Evolutionary conservation across 2,329 filamentous ascomycete genomes (phyloP), one percentile per base, ranked within the genome.

Genomic region (Dothideomycetidae sp.): DNA sequence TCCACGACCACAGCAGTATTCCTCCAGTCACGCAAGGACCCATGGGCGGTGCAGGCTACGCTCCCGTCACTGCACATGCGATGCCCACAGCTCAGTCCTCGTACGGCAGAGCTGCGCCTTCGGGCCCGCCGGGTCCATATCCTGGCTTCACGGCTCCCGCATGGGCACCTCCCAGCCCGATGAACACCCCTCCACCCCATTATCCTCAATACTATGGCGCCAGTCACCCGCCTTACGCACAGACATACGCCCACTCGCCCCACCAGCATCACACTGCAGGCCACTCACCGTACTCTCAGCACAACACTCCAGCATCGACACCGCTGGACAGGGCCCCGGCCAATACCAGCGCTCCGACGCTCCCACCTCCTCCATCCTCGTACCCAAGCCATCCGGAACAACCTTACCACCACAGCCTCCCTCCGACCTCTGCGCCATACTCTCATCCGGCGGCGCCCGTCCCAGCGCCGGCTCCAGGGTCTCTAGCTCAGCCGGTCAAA

Each of bases 1-100:
- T 94, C 48, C 83, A 84, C 53, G 88, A 94, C 52, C 70, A 78
- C 44, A 79, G 79, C 54, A 79, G 78, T 41, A 76, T 84, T 10
- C 83, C 86, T 10, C 78, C 82, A 2, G 73, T 92, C 28, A 88
- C 84, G 10, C 73, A 84, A 46, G 73, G 79, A 1, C 84, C 73
- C 4, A 75, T 77, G 70, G 59, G 64, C 19, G 66, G 65, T 14
- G 71, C 70, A 7, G 65, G 68, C 11, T 75, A 72, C 52, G 60
- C 67, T 5, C 62, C 68, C 17, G 31, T 29, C 9, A 57, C 66
- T 33, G 64, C 67, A 40, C 63, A 59, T 26, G 58, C 71, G 42
- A 60, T 59, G 33, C 64, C 70, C 50, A 54, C 75, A 2, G 75
- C 80, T 64, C 49, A 50, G 30, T 57, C 70, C 55, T 53, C 58